These are phyloP conservation scores for Curvularia lunata DNA, from an alignment of 2,329 filamentous ascomycete genomes.

Conservation along the genomic window DNA sequence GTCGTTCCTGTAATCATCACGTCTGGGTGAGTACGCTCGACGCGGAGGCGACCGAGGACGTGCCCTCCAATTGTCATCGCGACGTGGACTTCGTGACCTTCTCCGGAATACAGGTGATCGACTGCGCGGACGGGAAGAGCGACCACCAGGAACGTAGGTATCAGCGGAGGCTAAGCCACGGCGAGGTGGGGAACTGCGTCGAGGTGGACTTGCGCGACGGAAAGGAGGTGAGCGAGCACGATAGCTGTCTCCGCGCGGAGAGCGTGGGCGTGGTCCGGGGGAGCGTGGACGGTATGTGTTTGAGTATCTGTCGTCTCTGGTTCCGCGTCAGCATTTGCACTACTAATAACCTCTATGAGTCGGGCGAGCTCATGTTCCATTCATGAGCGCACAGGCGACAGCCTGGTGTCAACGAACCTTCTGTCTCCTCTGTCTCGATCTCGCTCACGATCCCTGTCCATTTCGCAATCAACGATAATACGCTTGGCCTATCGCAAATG, in stretches of 20 bases:
- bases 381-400: slow-evolving; percentile 16
- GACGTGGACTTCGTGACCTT: slow-evolving; percentile 50
- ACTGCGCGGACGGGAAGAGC: slow-evolving; percentile 46
- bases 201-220: slow-evolving; percentile 12
- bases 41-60: slow-evolving; percentile 58
- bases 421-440: slow-evolving; percentile 52
- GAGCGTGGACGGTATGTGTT: slow-evolving; percentile 49
- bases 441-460: slow-evolving; percentile 51
- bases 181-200: slow-evolving; percentile 38
- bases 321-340: slow-evolving; percentile 17
- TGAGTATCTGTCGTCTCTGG: slow-evolving; percentile 47
- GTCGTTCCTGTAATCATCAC: slow-evolving; percentile 46
- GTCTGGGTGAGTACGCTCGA: slow-evolving; percentile 49
- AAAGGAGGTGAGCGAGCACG: slow-evolving; percentile 28
- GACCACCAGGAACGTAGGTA: slow-evolving; percentile 50
- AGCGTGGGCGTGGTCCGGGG: slow-evolving; percentile 39
- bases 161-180: slow-evolving; percentile 48
- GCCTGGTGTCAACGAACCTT: slow-evolving; percentile 49
- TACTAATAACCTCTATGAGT: neutral
- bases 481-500: neutral
- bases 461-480: slow-evolving; percentile 18
- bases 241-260: slow-evolving; percentile 47
- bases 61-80: slow-evolving; percentile 53
- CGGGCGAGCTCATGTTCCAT: slow-evolving; percentile 3
- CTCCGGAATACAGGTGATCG: slow-evolving; percentile 49